Percentiles rank a stretch among this genome's conserved stretches.
These are phyloP conservation scores for Petasospora rhodanensis DNA, from an alignment of 1,139 yeast species.

Conservation along the genomic window DNA sequence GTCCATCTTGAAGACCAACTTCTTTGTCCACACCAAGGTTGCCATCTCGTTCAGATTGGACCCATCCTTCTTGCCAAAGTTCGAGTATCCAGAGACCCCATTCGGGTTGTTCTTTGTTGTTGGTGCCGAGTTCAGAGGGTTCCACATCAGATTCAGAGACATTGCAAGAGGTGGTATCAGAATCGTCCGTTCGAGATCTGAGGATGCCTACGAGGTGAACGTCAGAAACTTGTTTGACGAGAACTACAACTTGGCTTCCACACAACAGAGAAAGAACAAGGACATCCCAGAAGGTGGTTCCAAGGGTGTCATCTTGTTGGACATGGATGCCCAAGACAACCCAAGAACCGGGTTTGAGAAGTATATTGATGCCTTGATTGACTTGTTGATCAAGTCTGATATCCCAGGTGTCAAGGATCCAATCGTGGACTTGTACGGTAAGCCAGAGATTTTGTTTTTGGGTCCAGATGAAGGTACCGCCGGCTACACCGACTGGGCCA, in stretches of 20 bases:
- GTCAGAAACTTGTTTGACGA: slow-evolving; percentile 91
- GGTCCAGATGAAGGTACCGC: slow-evolving; percentile 99
- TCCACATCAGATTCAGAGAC: slow-evolving; percentile 95
- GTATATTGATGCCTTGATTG: slow-evolving; percentile 88
- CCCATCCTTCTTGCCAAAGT: slow-evolving; percentile 76
- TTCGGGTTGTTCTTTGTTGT: slow-evolving; percentile 94
- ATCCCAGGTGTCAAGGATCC: slow-evolving; percentile 49
- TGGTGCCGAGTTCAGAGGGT: slow-evolving; percentile 95
- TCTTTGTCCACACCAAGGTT: slow-evolving; percentile 89
- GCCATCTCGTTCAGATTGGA: slow-evolving; percentile 90
- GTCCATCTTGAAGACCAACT: slow-evolving; percentile 87
- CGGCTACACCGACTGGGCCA: slow-evolving; percentile 97
- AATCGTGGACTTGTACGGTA: slow-evolving; percentile 77
- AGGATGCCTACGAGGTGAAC: slow-evolving; percentile 82
- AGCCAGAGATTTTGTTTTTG: slow-evolving; percentile 88
- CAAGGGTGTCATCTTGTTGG: slow-evolving; percentile 90
- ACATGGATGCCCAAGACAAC: slow-evolving; percentile 69
- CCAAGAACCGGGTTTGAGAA: slow-evolving; percentile 87
- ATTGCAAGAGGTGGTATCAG: slow-evolving; percentile 98
- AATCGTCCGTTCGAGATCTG: slow-evolving; percentile 82
- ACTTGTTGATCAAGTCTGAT: slow-evolving; percentile 52
- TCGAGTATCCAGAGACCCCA: slow-evolving; percentile 90
- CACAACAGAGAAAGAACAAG: slow-evolving; percentile 95
- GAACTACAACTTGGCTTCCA: slow-evolving; percentile 90
- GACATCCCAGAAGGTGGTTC: slow-evolving; percentile 99